These are phyloP conservation scores for Phytophthora pisi DNA, from an alignment of 352 stramenopile species.

Conservation along the genomic window DNA sequence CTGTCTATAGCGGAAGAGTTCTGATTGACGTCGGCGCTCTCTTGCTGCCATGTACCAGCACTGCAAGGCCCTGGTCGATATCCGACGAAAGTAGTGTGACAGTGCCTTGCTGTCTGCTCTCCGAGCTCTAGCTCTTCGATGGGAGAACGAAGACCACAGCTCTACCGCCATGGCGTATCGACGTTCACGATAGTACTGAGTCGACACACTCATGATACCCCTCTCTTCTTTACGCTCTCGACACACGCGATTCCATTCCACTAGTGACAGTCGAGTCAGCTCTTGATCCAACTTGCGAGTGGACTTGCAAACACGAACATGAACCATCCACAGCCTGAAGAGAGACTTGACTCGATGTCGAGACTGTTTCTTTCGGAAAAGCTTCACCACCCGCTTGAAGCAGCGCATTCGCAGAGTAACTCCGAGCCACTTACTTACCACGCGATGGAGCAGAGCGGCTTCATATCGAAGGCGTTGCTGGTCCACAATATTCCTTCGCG, in stretches of 20 bases:
- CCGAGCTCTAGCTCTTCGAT: not conserved
- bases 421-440: constrained; percentile 36
- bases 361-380: constrained; percentile 49
- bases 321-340: constrained; percentile 29
- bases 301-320: constrained; percentile 9
- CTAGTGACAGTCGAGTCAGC: constrained; percentile 11
- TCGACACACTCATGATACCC: constrained; percentile 4
- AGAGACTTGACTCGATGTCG: constrained; percentile 12
- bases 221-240: constrained; percentile 8
- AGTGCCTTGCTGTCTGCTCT: constrained; percentile 28
- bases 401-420: constrained; percentile 39
- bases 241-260: constrained; percentile 24
- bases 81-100: constrained; percentile 32
- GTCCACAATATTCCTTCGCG: constrained; percentile 4
- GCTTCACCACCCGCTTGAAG: constrained; percentile 42
- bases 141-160: constrained; percentile 15
- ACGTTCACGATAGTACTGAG: constrained; percentile 25
- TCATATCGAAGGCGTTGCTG: constrained; percentile 5
- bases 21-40: constrained; percentile 16
- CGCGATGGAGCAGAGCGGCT: constrained; percentile 4
- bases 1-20: constrained; percentile 21
- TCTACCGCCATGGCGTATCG: constrained; percentile 24
- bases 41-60: constrained; percentile 36
- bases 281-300: constrained; percentile 14
- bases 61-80: constrained; percentile 29